Percentiles rank a stretch among this genome's conserved stretches.
These are phyloP conservation scores for Salix caprea DNA, from an alignment of 345 rosid genomes.

Conservation along the genomic window DNA sequence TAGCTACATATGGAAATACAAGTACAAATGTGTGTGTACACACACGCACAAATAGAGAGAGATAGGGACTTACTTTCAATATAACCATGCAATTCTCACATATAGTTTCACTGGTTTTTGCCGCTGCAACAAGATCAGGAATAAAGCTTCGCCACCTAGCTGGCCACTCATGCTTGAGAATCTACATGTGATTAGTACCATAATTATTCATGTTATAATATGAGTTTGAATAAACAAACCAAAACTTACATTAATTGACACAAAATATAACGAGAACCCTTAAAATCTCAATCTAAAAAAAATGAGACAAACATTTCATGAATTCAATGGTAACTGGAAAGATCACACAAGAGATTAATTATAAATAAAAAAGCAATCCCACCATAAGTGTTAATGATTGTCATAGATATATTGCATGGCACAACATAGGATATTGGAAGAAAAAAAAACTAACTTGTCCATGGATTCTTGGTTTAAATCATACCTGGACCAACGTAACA, in stretches of 20 bases:
- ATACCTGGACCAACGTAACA: constrained; percentile 94
- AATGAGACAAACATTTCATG: neutral
- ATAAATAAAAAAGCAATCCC: neutral
- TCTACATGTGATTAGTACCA: constrained; percentile 40
- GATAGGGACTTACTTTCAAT: too few relatives aligned
- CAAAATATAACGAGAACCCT: neutral
- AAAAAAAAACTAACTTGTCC: neutral
- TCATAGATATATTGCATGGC: neutral
- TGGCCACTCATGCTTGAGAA: constrained; percentile 99
- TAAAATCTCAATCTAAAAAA: neutral
- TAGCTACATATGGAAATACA: too few relatives aligned
- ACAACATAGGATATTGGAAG: neutral
- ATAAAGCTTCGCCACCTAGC: constrained; percentile 95
- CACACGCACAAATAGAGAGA: too few relatives aligned
- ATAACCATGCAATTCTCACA: too few relatives aligned
- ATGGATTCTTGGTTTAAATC: neutral
- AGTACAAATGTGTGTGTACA: too few relatives aligned
- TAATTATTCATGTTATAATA: neutral
- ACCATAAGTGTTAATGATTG: neutral
- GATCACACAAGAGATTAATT: neutral
- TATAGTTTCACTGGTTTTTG: too few relatives aligned
- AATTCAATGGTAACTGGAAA: neutral
- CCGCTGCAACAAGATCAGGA: constrained; percentile 98
- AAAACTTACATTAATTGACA: neutral
- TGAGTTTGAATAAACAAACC: neutral